A percentile compares a stretch with the other conserved stretches of the same genome.
Evolutionary conservation across 352 stramenopile genomes (phyloP).

Genomic region (Globisporangium polare): DNA sequence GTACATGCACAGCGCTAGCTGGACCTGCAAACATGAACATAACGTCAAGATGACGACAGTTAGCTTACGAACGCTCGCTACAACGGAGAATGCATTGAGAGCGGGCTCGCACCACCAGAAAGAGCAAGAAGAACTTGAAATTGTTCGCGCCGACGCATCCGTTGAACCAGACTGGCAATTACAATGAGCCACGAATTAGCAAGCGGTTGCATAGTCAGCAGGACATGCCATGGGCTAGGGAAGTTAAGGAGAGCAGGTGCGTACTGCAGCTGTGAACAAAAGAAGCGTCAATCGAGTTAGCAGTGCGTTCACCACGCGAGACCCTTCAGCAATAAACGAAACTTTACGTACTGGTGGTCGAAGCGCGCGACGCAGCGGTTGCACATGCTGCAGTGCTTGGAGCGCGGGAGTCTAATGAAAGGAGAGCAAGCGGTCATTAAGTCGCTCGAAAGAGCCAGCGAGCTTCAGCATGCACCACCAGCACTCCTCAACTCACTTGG

Average conservation of each 20-base stretch:
- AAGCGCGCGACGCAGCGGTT: constrained; percentile 87
- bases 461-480: not conserved
- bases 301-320: not conserved
- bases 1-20: constrained; percentile 44
- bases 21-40: constrained; percentile 21
- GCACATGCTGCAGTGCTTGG: constrained; percentile 89
- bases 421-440: not conserved
- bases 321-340: not conserved
- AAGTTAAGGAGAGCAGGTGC: not conserved
- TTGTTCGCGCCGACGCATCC: constrained; percentile 79
- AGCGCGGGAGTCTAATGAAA: constrained; percentile 60
- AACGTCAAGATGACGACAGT: not conserved
- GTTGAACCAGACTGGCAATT: constrained; percentile 72
- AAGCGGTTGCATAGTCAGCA: not conserved
- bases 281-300: not conserved
- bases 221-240: no score
- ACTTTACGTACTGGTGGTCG: constrained; percentile 78
- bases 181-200: not conserved
- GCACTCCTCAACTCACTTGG: constrained; percentile 49
- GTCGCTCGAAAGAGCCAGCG: not conserved
- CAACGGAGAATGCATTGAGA: not conserved
- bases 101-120: constrained; percentile 33
- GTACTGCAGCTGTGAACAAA: constrained; percentile 30
- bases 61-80: not conserved
- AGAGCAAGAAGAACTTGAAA: constrained; percentile 72